Evolutionary conservation across 2,329 filamentous ascomycete species (phyloP), one percentile per base, ranked within the genome.

Genomic region (Balansia obtecta): DNA sequence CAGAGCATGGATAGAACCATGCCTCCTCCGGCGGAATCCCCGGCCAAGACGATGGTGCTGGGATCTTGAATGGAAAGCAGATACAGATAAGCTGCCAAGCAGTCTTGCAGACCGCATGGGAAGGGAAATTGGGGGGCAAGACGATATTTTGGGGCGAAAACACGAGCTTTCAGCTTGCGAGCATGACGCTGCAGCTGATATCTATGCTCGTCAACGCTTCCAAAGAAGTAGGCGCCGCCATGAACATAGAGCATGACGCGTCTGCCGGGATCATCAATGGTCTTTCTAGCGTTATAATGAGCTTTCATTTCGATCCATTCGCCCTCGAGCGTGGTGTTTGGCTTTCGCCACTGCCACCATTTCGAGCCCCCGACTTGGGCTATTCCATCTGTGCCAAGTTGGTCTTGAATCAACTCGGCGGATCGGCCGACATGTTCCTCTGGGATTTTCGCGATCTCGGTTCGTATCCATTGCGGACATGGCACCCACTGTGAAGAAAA

Each of bases 161-260:
- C 85, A 50, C 89, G 78, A 16, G 89, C 91, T 66, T 93, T 89
- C 53, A 98, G 75, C 69, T 97, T 97, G 49, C 93, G 79, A 30
- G 93, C 93, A 74, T 97, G 90, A 46, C 91, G 79, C 67, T 98
- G 93, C 75, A 98, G 82, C 73, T 97, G 91, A 68, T 97, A 97
- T n/a, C 93, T 83, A 71, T 97, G 93, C 66, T 95, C 90, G 62
- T 96, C 90, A 38, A 96, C 84, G 58, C 88, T 94, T 13, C 93
- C 91, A 64, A 98, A 97, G 68, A 84, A 98, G 68, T 95, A 97
- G 18, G 86, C 91, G 7, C 91, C 91, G 13, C 93, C 93, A 62
- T 97, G 93, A 20, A 97, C 75, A 67, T 97, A 97, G 22, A 98
- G 72, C 79, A 97, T 95, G 52, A 95, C 82, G 48, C 89, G 81